phyloP scores from a whole-genome alignment of 2,329 filamentous ascomycete genomes.

The Aspergillus aculeatinus region DNA sequence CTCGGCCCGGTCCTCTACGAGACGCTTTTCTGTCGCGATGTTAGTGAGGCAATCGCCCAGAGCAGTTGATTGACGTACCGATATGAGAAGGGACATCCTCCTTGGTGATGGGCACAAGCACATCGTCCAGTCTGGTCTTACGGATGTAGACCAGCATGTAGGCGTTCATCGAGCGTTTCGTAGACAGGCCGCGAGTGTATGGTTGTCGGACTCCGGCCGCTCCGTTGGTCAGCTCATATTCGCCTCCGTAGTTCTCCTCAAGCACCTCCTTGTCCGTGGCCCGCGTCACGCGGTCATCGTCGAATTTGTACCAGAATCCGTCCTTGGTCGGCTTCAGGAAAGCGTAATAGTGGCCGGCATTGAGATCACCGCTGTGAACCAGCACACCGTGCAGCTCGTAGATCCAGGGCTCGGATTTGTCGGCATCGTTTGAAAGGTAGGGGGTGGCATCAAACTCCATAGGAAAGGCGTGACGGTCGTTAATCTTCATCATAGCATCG shows the following conservation, averaged over 20 bases:
- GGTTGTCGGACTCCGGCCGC: constrained; percentile 60
- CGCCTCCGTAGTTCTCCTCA: constrained; percentile 95
- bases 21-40: constrained; percentile 57
- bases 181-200: constrained; percentile 63
- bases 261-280: constrained; percentile 87
- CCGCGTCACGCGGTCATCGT: constrained; percentile 95
- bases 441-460: constrained; percentile 65
- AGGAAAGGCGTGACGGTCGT: constrained; percentile 50
- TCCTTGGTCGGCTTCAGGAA: constrained; percentile 93
- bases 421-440: constrained; percentile 81
- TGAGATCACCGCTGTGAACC: constrained; percentile 93
- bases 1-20: constrained; percentile 78
- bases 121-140: constrained; percentile 77
- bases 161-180: constrained; percentile 75
- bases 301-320: constrained; percentile 93
- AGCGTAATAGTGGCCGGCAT: constrained; percentile 97
- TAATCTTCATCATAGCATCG: constrained; percentile 97
- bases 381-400: constrained; percentile 94
- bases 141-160: constrained; percentile 99
- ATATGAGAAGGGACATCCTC: constrained; percentile 81
- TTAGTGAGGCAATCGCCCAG: background rate
- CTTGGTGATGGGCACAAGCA: constrained; percentile 73
- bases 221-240: constrained; percentile 65
- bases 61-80: constrained; percentile 50
- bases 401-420: constrained; percentile 82